Evolutionary conservation across 352 stramenopile species (phyloP).

Genomic region (Globisporangium abappressorium): DNA sequence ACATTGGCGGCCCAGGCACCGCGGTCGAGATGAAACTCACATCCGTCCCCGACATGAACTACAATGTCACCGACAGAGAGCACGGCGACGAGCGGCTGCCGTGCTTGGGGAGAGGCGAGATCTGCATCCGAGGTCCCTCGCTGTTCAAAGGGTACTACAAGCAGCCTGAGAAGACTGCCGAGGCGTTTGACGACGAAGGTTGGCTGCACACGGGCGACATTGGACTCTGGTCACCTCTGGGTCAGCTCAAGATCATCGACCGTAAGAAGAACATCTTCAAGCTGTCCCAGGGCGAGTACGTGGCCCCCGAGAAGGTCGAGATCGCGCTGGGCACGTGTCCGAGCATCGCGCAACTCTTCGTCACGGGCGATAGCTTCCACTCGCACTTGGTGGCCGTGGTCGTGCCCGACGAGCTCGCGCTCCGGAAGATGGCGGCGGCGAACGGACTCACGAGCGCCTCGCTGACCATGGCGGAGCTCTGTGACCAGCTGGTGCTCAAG

Average conservation of each 20-base stretch:
- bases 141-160: slow-evolving; percentile 95
- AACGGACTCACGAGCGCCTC: slow-evolving; percentile 25
- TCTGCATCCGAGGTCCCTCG: slow-evolving; percentile 74
- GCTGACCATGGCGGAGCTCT: slow-evolving; percentile 42
- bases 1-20: slow-evolving; percentile 90
- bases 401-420: slow-evolving; percentile 67
- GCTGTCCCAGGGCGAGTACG: slow-evolving; percentile 94
- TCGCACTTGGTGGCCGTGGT: slow-evolving; percentile 94
- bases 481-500: slow-evolving; percentile 45
- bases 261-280: slow-evolving; percentile 96
- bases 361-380: slow-evolving; percentile 96
- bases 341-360: slow-evolving; percentile 94
- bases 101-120: slow-evolving; percentile 58
- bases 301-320: slow-evolving; percentile 97
- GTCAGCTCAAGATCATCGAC: slow-evolving; percentile 89
- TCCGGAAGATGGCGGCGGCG: slow-evolving; percentile 31
- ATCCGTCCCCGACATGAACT: slow-evolving; percentile 97
- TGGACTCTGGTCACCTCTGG: slow-evolving; percentile 91
- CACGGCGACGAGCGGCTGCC: slow-evolving; percentile 38
- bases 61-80: slow-evolving; percentile 76
- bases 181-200: slow-evolving; percentile 89
- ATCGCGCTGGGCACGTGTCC: slow-evolving; percentile 87
- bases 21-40: slow-evolving; percentile 91
- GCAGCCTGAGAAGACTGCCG: slow-evolving; percentile 88
- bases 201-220: slow-evolving; percentile 98